These are phyloP conservation scores for Talaromyces piceae DNA, from an alignment of 2,329 filamentous ascomycete genomes.

Conservation along the genomic window DNA sequence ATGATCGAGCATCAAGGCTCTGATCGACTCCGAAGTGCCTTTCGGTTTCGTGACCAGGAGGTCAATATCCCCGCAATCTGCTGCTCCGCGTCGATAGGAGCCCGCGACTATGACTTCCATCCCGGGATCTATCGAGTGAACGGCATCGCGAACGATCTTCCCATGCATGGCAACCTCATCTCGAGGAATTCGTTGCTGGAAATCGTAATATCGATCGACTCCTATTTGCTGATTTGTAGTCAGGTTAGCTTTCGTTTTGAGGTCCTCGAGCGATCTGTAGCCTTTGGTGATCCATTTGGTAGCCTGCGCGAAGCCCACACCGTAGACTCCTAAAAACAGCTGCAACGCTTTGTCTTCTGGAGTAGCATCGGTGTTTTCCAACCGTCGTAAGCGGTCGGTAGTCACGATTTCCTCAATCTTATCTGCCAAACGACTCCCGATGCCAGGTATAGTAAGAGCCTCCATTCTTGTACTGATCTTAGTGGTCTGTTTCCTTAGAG, in stretches of 20 bases:
- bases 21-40: slow-evolving; percentile 52
- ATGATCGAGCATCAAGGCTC: slow-evolving; percentile 52
- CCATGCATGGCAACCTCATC: slow-evolving; percentile 66
- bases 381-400: slow-evolving; percentile 62
- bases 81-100: slow-evolving; percentile 74
- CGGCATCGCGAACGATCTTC: slow-evolving; percentile 52
- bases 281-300: slow-evolving; percentile 70
- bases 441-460: slow-evolving; percentile 58
- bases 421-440: slow-evolving; percentile 65
- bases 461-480: slow-evolving; percentile 63
- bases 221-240: slow-evolving; percentile 66
- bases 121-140: slow-evolving; percentile 52
- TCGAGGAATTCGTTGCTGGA: slow-evolving; percentile 70
- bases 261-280: slow-evolving; percentile 64
- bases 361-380: slow-evolving; percentile 64
- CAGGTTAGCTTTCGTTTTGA: slow-evolving; percentile 55
- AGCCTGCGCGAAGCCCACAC: slow-evolving; percentile 63
- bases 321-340: slow-evolving; percentile 71
- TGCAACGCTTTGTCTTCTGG: slow-evolving; percentile 58
- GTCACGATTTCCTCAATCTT: slow-evolving; percentile 86
- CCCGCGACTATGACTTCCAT: slow-evolving; percentile 71
- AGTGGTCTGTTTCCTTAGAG: slow-evolving; percentile 56
- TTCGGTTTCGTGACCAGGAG: slow-evolving; percentile 67
- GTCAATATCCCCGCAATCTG: slow-evolving; percentile 74
- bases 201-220: slow-evolving; percentile 71